phyloP scores from a whole-genome alignment of 345 rosid genomes.

The Schrenkiella parvula region DNA sequence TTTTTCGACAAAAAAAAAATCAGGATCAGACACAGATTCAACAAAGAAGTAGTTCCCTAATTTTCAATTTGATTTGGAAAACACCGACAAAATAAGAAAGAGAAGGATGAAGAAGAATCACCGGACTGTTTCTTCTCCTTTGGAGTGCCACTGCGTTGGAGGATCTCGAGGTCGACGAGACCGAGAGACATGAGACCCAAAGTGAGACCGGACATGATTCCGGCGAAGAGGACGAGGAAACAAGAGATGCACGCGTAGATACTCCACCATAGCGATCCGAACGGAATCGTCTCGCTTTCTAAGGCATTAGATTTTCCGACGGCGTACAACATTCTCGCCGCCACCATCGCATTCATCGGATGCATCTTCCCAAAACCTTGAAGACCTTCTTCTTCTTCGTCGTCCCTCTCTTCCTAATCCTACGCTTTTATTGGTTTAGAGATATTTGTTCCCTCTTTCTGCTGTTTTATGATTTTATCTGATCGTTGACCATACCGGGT shows the following conservation, averaged over 20 bases:
- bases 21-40: background rate
- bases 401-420: background rate
- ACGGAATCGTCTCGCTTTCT: slow-evolving; percentile 41
- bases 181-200: slow-evolving; percentile 93
- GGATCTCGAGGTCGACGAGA: slow-evolving; percentile 88
- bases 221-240: slow-evolving; percentile 81
- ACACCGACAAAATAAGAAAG: background rate
- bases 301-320: slow-evolving; percentile 22
- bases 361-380: slow-evolving; percentile 37
- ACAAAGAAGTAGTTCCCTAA: background rate
- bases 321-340: slow-evolving; percentile 48
- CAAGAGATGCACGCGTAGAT: slow-evolving; percentile 72
- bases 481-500: background rate
- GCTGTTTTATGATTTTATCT: background rate
- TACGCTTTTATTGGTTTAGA: background rate
- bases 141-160: slow-evolving; percentile 77
- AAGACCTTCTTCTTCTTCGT: background rate
- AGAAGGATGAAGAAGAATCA: slow-evolving; percentile 1
- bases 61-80: background rate
- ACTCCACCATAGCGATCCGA: slow-evolving; percentile 60
- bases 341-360: slow-evolving; percentile 47
- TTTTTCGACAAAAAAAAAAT: background rate
- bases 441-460: background rate
- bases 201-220: slow-evolving; percentile 95
- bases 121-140: slow-evolving; percentile 92